Evolutionary conservation across 164 flowering plant genomes (phyloP).

Genomic region (Berberis thunbergii): DNA sequence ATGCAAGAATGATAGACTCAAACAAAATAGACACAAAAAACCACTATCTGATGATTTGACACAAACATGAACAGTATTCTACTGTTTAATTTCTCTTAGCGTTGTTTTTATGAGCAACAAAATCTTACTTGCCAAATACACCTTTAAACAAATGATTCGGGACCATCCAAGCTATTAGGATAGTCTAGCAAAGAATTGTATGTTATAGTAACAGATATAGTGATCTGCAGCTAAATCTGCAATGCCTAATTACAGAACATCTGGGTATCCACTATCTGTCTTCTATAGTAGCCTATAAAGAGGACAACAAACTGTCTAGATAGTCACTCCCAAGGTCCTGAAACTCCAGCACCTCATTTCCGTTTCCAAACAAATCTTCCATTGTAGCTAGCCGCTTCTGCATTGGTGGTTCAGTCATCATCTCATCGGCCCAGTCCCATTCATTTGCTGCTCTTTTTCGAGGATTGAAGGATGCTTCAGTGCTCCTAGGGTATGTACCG

Average conservation of each 20-base stretch:
- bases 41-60: background rate
- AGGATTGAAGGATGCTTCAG: conserved; percentile 4
- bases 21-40: no score
- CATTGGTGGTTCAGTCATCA: conserved; percentile 15
- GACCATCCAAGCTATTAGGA: background rate
- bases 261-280: background rate
- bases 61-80: background rate
- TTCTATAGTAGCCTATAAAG: conserved; percentile 12
- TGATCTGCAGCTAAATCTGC: conserved; percentile 1
- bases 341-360: conserved; percentile 46
- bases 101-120: background rate
- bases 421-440: conserved; percentile 21
- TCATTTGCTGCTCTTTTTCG: conserved; percentile 26
- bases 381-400: conserved; percentile 23
- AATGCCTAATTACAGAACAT: background rate
- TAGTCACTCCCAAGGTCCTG: conserved; percentile 65
- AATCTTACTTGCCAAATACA: conserved; percentile 1
- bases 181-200: background rate
- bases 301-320: conserved; percentile 58
- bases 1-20: no score
- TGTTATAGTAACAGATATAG: background rate
- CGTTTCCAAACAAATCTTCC: conserved; percentile 13
- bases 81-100: background rate
- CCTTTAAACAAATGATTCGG: conserved; percentile 4
- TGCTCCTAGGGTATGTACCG: background rate